Evolutionary conservation across 768 basidiomycete species (phyloP).

Genomic region (Peribolospora baueri): DNA sequence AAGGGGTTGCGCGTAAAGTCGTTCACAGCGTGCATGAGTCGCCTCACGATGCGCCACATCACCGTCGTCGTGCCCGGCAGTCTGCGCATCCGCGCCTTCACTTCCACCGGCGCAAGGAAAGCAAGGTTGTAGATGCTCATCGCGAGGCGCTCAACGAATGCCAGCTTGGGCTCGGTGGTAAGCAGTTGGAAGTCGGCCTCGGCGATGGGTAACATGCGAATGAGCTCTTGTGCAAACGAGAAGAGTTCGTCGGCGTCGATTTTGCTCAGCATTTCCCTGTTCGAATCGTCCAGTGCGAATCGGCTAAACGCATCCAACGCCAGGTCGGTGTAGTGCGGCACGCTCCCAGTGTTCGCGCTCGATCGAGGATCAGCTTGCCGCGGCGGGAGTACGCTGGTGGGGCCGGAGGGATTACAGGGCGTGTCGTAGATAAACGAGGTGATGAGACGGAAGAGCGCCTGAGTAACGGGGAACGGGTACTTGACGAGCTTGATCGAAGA

Average conservation of each 20-base stretch:
- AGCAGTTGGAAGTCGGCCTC: constrained; percentile 38
- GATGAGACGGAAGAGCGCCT: constrained; percentile 37
- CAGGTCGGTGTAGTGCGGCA: constrained; percentile 25
- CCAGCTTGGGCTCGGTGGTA: constrained; percentile 38
- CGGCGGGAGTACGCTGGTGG: too few species aligned
- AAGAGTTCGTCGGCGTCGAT: constrained; percentile 35
- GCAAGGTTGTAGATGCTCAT: constrained; percentile 68
- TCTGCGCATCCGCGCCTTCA: constrained; percentile 47
- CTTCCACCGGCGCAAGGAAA: constrained; percentile 49
- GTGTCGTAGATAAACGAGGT: constrained; percentile 50
- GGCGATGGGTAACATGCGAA: constrained; percentile 59
- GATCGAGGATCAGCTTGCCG: too few species aligned
- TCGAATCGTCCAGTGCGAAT: constrained; percentile 47
- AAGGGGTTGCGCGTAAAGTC: too few species aligned
- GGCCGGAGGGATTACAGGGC: constrained; percentile 28
- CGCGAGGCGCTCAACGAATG: constrained; percentile 50
- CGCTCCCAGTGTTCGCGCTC: too few species aligned
- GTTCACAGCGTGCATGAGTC: background rate
- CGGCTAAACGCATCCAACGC: constrained; percentile 72
- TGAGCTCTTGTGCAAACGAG: constrained; percentile 39
- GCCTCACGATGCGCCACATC: constrained; percentile 24
- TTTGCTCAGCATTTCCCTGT: constrained; percentile 44
- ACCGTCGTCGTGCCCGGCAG: constrained; percentile 42
- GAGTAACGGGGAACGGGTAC: background rate
- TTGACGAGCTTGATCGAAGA: background rate